A percentile compares a stretch with the other conserved stretches of the same genome.
phyloP scores from a whole-genome alignment of 179 eudicot species.

The Heliamphora ciliata region DNA sequence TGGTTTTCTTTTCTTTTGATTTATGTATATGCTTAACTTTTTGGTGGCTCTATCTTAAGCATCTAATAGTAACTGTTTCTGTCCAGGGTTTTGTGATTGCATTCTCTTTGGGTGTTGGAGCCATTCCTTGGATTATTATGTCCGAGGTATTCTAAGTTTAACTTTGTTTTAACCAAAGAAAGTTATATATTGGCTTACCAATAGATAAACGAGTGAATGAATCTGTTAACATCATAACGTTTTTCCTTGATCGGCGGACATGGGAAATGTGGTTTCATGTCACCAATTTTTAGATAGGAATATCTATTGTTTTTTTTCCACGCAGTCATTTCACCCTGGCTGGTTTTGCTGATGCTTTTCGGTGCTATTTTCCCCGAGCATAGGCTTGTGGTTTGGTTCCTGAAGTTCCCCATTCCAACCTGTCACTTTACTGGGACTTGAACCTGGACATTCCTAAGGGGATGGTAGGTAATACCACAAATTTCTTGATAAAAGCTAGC shows the following conservation, averaged over 20 bases:
- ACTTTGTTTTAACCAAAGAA: neutral
- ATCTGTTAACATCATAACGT: too few relatives aligned
- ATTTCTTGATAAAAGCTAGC: too few relatives aligned
- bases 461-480: too few relatives aligned
- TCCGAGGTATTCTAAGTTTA: constrained; percentile 35
- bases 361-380: too few relatives aligned
- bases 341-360: too few relatives aligned
- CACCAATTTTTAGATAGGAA: too few relatives aligned
- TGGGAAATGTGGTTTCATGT: neutral
- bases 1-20: neutral
- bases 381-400: too few relatives aligned
- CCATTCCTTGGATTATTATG: constrained; percentile 87
- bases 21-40: neutral
- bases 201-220: neutral
- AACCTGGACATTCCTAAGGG: too few relatives aligned
- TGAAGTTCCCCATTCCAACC: too few relatives aligned
- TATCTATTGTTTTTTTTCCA: too few relatives aligned
- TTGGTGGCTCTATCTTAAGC: neutral
- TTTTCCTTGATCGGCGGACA: neutral
- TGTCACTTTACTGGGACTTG: too few relatives aligned
- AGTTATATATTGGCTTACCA: neutral
- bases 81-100: constrained; percentile 32
- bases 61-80: neutral
- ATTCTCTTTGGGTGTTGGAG: constrained; percentile 73
- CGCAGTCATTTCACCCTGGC: too few relatives aligned